A percentile compares a stretch with the other conserved stretches of the same genome.
phyloP scores from a whole-genome alignment of 495 filamentous ascomycete genomes.

The Trichoderma asperelloides region DNA sequence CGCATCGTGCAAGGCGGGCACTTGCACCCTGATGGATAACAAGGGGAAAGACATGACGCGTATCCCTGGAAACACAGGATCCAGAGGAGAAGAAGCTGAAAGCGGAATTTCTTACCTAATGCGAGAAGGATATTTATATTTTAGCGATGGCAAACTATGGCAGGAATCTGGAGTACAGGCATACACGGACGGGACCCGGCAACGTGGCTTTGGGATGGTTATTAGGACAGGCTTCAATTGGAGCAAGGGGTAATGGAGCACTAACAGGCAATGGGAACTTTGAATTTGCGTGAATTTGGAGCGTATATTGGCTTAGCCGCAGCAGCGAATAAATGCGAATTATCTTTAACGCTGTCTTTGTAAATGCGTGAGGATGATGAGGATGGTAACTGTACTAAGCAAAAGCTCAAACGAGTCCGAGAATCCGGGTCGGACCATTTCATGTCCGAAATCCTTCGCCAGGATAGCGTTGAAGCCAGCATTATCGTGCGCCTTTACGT shows the following conservation, averaged over 20 bases:
- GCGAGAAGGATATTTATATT: background rate
- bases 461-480: background rate
- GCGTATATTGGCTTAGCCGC: background rate
- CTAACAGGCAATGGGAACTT: background rate
- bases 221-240: background rate
- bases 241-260: background rate
- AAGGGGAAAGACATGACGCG: background rate
- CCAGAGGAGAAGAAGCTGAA: background rate
- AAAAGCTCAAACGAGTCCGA: background rate
- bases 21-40: background rate
- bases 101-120: background rate
- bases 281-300: background rate
- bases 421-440: background rate
- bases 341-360: background rate
- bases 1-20: background rate
- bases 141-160: background rate
- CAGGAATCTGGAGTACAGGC: background rate
- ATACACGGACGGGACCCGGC: background rate
- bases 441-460: background rate
- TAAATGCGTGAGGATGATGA: background rate
- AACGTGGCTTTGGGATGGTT: background rate
- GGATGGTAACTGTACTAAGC: background rate
- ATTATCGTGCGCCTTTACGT: background rate
- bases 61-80: background rate
- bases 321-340: background rate